These are phyloP conservation scores for Ambrosia artemisiifolia DNA, from an alignment of 129 eudicot species.

Conservation along the genomic window DNA sequence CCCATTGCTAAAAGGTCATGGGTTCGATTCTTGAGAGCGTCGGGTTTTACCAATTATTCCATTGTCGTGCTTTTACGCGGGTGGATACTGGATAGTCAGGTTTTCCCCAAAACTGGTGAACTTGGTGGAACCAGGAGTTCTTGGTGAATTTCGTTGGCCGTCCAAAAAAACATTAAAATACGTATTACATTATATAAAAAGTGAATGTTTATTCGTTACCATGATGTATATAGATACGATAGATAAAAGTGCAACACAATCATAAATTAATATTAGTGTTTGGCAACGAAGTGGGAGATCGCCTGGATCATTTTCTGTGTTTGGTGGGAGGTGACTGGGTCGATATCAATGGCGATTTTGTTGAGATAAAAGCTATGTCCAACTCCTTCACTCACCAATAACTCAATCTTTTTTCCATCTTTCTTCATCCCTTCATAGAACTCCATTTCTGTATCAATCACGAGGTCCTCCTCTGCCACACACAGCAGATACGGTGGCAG, in stretches of 20 bases:
- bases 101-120: too few species aligned
- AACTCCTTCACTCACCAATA: constrained; percentile 48
- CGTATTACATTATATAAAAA: background rate
- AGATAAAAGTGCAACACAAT: background rate
- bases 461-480: constrained; percentile 66
- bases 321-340: constrained; percentile 38
- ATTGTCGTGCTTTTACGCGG: too few species aligned
- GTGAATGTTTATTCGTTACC: background rate
- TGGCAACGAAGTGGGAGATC: constrained; percentile 42
- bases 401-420: constrained; percentile 53
- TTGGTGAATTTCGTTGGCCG: too few species aligned
- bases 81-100: too few species aligned
- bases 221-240: background rate
- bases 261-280: constrained; percentile 31
- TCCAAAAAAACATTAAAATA: too few species aligned
- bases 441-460: constrained; percentile 66
- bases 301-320: constrained; percentile 40
- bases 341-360: constrained; percentile 62
- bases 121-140: too few species aligned
- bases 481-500: constrained; percentile 65
- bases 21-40: too few species aligned
- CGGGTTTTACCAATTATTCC: too few species aligned
- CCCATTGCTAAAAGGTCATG: too few species aligned
- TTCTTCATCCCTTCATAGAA: constrained; percentile 60
- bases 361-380: constrained; percentile 77